phyloP scores from a whole-genome alignment of 2,329 filamentous ascomycete genomes.

The Aspergillus piperis region DNA sequence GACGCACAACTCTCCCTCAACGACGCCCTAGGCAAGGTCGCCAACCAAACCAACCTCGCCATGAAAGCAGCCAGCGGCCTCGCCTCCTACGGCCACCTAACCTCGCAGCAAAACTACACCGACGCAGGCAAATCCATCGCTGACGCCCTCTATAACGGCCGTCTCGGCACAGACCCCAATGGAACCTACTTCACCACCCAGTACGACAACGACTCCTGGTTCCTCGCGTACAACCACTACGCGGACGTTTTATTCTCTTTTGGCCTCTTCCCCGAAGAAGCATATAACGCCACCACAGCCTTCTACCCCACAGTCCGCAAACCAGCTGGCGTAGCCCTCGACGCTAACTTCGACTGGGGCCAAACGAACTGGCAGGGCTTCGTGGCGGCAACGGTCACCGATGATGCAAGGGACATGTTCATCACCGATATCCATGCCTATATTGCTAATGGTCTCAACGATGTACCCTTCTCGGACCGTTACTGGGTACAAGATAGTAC shows the following conservation, averaged over 20 bases:
- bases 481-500: constrained; percentile 33
- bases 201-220: constrained; percentile 33
- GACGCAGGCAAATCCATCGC: constrained; percentile 35
- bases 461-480: constrained; percentile 39
- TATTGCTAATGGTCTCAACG: constrained; percentile 37
- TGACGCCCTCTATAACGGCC: constrained; percentile 32
- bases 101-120: constrained; percentile 36
- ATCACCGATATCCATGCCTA: constrained; percentile 37
- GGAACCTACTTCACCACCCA: constrained; percentile 39
- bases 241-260: constrained; percentile 39
- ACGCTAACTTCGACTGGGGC: constrained; percentile 35
- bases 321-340: constrained; percentile 36
- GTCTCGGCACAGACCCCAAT: constrained; percentile 31
- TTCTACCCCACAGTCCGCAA: constrained; percentile 38
- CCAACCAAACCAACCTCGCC: constrained; percentile 47
- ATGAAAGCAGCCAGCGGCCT: constrained; percentile 47
- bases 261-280: constrained; percentile 34
- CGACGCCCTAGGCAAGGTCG: constrained; percentile 38
- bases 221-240: constrained; percentile 41
- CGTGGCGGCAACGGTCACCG: constrained; percentile 29
- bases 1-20: constrained; percentile 40
- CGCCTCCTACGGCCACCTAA: constrained; percentile 30
- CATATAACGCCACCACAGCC: constrained; percentile 34
- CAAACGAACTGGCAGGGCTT: constrained; percentile 45
- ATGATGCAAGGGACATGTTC: constrained; percentile 25